Evolutionary conservation across 768 basidiomycete genomes (phyloP).

Genomic region (Tricholoma hemisulphureum): DNA sequence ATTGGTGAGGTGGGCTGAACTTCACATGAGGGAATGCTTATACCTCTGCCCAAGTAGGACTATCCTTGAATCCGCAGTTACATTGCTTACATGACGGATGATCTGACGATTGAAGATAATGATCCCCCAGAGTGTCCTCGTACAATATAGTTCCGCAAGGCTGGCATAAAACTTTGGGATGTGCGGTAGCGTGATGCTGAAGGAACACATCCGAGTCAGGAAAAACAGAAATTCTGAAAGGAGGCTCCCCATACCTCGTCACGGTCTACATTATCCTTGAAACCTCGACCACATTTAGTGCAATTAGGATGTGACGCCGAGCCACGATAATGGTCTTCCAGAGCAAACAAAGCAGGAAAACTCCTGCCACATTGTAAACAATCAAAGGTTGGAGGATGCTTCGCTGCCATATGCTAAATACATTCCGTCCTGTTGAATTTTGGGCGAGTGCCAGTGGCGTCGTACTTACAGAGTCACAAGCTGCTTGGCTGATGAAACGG

Average conservation of each 20-base stretch:
- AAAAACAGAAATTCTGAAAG: not conserved
- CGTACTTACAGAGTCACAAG: slow-evolving; percentile 36
- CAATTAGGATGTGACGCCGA: slow-evolving; percentile 47
- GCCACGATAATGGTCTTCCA: slow-evolving; percentile 48
- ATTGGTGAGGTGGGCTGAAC: not conserved
- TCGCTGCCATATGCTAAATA: slow-evolving; percentile 44
- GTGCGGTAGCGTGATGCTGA: slow-evolving; percentile 34
- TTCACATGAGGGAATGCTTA: not conserved
- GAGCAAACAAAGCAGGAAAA: slow-evolving; percentile 34
- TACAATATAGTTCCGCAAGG: slow-evolving; percentile 30
- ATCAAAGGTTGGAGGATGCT: slow-evolving; percentile 44
- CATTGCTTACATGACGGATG: slow-evolving; percentile 25
- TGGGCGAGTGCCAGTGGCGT: not conserved
- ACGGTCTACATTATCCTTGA: slow-evolving; percentile 31
- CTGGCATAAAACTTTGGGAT: slow-evolving; percentile 25
- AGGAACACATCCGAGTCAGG: not conserved
- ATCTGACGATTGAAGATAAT: slow-evolving; percentile 37
- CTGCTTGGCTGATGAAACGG: slow-evolving; percentile 34
- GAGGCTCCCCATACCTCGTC: slow-evolving; percentile 31
- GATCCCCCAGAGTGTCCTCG: slow-evolving; percentile 36
- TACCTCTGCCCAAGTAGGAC: slow-evolving; percentile 34
- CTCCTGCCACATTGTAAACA: slow-evolving; percentile 33
- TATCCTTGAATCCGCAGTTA: slow-evolving; percentile 14
- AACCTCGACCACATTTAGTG: slow-evolving; percentile 42
- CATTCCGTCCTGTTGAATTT: slow-evolving; percentile 5